Evolutionary conservation across 306 rosid species (phyloP), one percentile per base, ranked within the genome.

Genomic region (Geum urbanum): DNA sequence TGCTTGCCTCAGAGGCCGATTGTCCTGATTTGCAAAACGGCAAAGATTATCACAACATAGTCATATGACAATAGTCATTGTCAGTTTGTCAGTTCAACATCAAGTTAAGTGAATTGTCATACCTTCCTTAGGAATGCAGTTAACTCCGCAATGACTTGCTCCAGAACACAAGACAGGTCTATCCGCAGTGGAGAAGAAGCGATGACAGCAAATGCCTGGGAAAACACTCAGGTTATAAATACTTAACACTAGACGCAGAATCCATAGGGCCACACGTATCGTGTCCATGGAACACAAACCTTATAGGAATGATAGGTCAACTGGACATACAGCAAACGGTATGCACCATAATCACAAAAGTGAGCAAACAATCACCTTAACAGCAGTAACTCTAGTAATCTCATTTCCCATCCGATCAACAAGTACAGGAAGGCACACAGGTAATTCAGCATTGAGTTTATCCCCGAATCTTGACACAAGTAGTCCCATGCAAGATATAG

Each of bases 381-480:
- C 99, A 58, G 99, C 97, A 53, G 99, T 95, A 73, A 95, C 95
- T 19, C 99, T 86, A 71, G 99, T 95, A 74, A 95, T 91, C 86
- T 95, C 99, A 77, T 95, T 95, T 62, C 99, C 99, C 99, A 95
- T 95, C 74, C 99, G 85, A 86, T 95, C 97, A 76, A 95, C 97
- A 78, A 95, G 96, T 37, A 95, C 96, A 68, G 99, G 99, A 82
- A 95, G 97, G 81, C 99, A 91, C 39, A 89, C 77, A 70, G 96
- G 83, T 81, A 95, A 79, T 74, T 89, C 97, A 10, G 77, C 77
- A 67, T 70, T 82, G 76, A 95, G 91, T 73, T 87, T 86, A 78
- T 95, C 99, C 2, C 99, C 99, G 83, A 95, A 95, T 55, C 96
- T 95, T 41, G 99, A 89, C 81, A 95, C 95, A 75, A 91, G 87